These are phyloP conservation scores for Macrocybe gigantea DNA, from an alignment of 768 basidiomycete genomes.

Conservation along the genomic window DNA sequence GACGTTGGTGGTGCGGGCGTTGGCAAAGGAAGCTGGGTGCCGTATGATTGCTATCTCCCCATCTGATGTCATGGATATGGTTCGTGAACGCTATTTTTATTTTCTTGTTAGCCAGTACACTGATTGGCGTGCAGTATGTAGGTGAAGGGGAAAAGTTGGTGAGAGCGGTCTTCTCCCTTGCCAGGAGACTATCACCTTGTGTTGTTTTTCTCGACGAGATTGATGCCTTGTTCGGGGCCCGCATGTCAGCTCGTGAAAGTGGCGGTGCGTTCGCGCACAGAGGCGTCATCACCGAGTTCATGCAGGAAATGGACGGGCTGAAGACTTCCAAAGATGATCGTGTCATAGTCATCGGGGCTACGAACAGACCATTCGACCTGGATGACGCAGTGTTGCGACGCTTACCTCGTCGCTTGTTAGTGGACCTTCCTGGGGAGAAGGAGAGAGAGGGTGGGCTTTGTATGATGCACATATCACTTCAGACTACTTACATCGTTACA, in stretches of 20 bases:
- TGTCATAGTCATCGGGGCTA: constrained; percentile 90
- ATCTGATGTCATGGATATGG: constrained; percentile 96
- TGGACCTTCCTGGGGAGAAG: constrained; percentile 83
- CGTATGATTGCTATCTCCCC: constrained; percentile 89
- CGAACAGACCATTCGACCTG: constrained; percentile 86
- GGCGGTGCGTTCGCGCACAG: constrained; percentile 81
- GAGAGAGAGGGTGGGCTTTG: constrained; percentile 71
- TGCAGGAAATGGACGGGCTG: constrained; percentile 96
- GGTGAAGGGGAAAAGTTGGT: constrained; percentile 91
- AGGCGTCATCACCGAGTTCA: constrained; percentile 86
- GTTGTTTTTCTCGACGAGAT: constrained; percentile 95
- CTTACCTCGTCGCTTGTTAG: constrained; percentile 77
- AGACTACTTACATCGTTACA: constrained; percentile 22
- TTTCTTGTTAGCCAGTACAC: background rate
- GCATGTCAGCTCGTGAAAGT: constrained; percentile 68
- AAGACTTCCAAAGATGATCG: constrained; percentile 73
- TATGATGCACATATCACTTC: background rate
- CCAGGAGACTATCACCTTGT: constrained; percentile 80
- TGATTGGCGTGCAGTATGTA: constrained; percentile 51
- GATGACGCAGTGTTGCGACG: constrained; percentile 91
- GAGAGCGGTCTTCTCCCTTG: constrained; percentile 81
- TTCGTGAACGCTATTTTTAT: constrained; percentile 22
- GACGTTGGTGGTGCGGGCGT: constrained; percentile 81
- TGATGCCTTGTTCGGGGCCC: constrained; percentile 87
- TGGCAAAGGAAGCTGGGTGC: constrained; percentile 91